Evolutionary conservation across 1,284 basidiomycete species (phyloP), one percentile per base, ranked within the genome.

Genomic region (Cryptococcus deneoformans): DNA sequence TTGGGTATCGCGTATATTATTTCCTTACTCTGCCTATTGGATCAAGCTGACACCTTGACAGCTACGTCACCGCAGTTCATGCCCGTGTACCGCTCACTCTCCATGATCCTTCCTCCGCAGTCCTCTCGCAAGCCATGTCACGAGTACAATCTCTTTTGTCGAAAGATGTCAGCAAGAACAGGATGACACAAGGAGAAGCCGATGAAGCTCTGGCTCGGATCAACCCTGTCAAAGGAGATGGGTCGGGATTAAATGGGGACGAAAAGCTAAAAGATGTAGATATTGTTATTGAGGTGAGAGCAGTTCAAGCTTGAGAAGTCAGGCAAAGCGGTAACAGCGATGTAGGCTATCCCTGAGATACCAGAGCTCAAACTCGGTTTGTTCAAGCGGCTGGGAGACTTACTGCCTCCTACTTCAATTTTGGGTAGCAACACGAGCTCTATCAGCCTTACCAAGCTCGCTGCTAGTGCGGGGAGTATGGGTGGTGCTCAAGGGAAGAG

Each of bases 351-450:
- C 0, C 90, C 92, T 5, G 94, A 98, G 77, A 86, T 88, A 53
- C 79, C 96, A 11, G 71, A 83, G 2, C 77, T 96, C 50, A 99
- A 98, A 79, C 83, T 87, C 63, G 79, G 80, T 10, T 85, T 98
- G 61, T 96, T 98, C 78, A 78, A 81, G 6, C 79, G 82, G 4
- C 83, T 98, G 20, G 20, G 87, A 16, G 81, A 82, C 46, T 83
- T 86, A 60, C 76, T 93, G 52, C 82, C 85, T 14, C 85, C 87
- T 0, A 81, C 84, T 37, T 85, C 91, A 3, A 92, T 98, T 54
- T 81, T 99, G 34, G 94, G 93, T 0, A 86, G 87, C 52, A 98
- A 99, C 72, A 99, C 94, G 2, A 93, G 90, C 54, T 93, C 90
- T 10, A 96, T 98, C 65, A 92, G 89, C 64, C 86, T 99, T 50